phyloP scores from a whole-genome alignment of 2,329 filamentous ascomycete genomes.

The Botryotinia narcissicola region DNA sequence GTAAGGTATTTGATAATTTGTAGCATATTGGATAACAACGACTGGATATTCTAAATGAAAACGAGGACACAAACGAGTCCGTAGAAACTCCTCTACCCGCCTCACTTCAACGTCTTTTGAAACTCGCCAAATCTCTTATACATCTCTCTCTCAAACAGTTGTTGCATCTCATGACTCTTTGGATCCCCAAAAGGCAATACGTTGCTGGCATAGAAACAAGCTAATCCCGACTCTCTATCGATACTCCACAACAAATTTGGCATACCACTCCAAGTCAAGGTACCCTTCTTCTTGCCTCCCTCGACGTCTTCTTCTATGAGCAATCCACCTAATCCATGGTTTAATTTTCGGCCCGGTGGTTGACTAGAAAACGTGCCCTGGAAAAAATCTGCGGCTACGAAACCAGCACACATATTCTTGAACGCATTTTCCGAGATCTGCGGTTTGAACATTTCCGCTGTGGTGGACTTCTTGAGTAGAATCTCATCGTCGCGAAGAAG shows the following conservation, averaged over 20 bases:
- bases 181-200: slow-evolving; percentile 44
- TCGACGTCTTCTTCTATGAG: slow-evolving; percentile 33
- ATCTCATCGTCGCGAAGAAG: slow-evolving; percentile 11
- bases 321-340: slow-evolving; percentile 5
- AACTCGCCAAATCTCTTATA: slow-evolving; percentile 33
- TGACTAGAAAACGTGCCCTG: slow-evolving; percentile 32
- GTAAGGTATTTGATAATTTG: neutral
- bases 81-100: no score
- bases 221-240: slow-evolving; percentile 42
- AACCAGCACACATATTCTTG: slow-evolving; percentile 9
- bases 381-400: slow-evolving; percentile 18
- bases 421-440: slow-evolving; percentile 30
- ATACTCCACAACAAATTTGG: slow-evolving; percentile 48
- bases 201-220: slow-evolving; percentile 44
- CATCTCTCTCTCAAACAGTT: slow-evolving; percentile 44
- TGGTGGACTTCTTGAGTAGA: neutral
- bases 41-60: neutral
- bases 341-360: neutral
- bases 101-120: neutral
- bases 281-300: slow-evolving; percentile 41
- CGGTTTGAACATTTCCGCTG: slow-evolving; percentile 15
- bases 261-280: slow-evolving; percentile 46
- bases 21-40: neutral
- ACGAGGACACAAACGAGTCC: neutral
- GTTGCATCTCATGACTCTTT: slow-evolving; percentile 39